Percentiles rank a stretch among this genome's conserved stretches.
Conservation (phyloP, 2,329 filamentous ascomycete genomes). For the Trichophyton rubrum region DNA sequence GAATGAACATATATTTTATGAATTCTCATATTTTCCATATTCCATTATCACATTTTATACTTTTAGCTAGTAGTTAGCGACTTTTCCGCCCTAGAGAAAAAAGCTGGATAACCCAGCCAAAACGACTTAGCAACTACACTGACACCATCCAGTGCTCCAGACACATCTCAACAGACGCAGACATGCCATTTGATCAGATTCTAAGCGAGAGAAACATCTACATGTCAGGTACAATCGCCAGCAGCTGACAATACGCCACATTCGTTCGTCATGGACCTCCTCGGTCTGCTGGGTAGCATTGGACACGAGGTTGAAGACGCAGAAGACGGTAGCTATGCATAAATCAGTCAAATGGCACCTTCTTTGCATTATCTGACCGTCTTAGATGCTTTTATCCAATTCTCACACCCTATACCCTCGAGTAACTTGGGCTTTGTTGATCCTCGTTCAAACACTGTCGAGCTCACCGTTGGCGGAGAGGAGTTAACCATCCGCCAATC, state of each 20-base stretch:
- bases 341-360: too few species aligned
- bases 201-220: too few species aligned
- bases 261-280: conserved; percentile 9
- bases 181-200: too few species aligned
- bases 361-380: background rate
- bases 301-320: conserved; percentile 22
- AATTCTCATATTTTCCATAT: background rate
- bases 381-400: conserved; percentile 76
- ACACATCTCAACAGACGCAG: too few species aligned
- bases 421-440: conserved; percentile 78
- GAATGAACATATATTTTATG: background rate
- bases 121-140: too few species aligned
- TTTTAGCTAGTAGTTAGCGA: too few species aligned
- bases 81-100: too few species aligned
- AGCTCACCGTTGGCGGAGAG: conserved; percentile 53
- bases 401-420: conserved; percentile 61
- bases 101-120: too few species aligned
- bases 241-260: too few species aligned
- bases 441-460: conserved; percentile 50
- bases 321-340: conserved; percentile 22
- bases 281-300: conserved; percentile 17
- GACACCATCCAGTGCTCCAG: too few species aligned
- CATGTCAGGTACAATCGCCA: too few species aligned
- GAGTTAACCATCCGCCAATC: conserved; percentile 75
- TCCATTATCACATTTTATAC: too few species aligned